These are phyloP conservation scores for Schwanniomyces occidentalis DNA, from an alignment of 805 yeast genomes.

Conservation along the genomic window DNA sequence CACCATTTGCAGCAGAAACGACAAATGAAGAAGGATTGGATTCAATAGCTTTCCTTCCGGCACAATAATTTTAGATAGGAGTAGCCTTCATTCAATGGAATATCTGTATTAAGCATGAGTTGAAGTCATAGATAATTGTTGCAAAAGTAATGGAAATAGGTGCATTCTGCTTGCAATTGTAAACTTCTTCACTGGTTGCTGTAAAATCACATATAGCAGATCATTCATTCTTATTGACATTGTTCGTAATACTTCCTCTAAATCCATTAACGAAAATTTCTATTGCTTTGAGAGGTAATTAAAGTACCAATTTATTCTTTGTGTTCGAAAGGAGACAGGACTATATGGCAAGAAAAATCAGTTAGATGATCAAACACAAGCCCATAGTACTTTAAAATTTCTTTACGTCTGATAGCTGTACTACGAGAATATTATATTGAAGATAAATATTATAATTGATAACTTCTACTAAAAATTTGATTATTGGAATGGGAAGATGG, in stretches of 20 bases:
- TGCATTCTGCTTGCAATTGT: conserved; percentile 23
- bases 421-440: too few relatives aligned
- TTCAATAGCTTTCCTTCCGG: conserved; percentile 18
- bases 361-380: too few relatives aligned
- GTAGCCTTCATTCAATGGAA: conserved; percentile 27
- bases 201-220: conserved; percentile 21
- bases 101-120: conserved; percentile 20
- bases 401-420: too few relatives aligned
- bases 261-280: conserved; percentile 26
- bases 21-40: conserved; percentile 21
- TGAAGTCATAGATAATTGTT: conserved; percentile 22
- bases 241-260: conserved; percentile 12
- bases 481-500: too few relatives aligned
- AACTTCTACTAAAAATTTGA: too few relatives aligned
- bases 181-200: conserved; percentile 21
- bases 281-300: conserved; percentile 13
- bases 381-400: too few relatives aligned
- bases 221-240: conserved; percentile 14
- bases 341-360: too few relatives aligned
- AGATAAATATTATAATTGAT: too few relatives aligned
- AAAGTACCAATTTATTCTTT: too few relatives aligned
- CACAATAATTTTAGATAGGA: conserved; percentile 16
- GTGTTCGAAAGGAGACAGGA: too few relatives aligned
- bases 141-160: conserved; percentile 25
- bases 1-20: conserved; percentile 24